These are phyloP conservation scores for Alternaria sp. DNA, from an alignment of 2,329 filamentous ascomycete species.

Conservation along the genomic window DNA sequence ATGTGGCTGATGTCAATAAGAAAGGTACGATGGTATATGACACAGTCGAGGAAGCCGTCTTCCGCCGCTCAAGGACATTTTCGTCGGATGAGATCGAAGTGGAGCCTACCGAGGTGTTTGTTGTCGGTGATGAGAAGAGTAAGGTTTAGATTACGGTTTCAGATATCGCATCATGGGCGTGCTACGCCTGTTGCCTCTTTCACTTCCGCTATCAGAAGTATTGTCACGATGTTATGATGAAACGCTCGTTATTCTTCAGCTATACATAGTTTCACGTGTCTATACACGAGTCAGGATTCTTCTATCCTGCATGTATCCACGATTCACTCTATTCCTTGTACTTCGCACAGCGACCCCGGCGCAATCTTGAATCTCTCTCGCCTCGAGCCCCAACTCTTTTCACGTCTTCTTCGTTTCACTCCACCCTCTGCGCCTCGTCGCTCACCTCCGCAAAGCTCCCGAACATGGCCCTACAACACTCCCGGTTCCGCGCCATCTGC, in stretches of 20 bases:
- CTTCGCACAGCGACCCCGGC: not conserved
- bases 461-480: not conserved
- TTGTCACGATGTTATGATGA: not conserved
- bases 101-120: constrained; percentile 19
- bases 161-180: not conserved
- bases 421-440: not conserved
- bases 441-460: not conserved
- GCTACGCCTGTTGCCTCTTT: not conserved
- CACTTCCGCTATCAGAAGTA: not conserved
- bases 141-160: constrained; percentile 8
- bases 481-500: not conserved
- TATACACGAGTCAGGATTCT: not conserved
- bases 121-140: constrained; percentile 27
- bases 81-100: constrained; percentile 18
- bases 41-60: constrained; percentile 22
- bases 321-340: not conserved
- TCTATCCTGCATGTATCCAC: not conserved
- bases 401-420: not conserved
- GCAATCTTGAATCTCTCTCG: not conserved
- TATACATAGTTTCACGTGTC: not conserved
- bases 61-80: constrained; percentile 6
- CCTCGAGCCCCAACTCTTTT: not conserved
- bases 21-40: constrained; percentile 23
- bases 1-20: constrained; percentile 7
- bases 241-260: not conserved